Base-by-base conservation (phyloP, 768 basidiomycete genomes). In the Collybiopsis confluens region DNA sequence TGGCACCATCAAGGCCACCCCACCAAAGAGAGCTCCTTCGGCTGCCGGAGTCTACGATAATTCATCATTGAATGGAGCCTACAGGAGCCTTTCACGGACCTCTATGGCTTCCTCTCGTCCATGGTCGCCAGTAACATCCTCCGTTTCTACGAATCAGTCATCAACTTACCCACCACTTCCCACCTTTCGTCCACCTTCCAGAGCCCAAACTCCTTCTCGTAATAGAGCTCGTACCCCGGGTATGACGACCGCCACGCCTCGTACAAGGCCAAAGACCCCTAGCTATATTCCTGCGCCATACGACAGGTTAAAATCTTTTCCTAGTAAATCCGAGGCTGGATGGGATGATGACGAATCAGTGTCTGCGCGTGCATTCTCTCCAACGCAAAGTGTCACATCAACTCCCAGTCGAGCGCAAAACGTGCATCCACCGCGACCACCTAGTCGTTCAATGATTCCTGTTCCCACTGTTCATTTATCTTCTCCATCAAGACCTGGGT, bases 391-490 rank as follows among this genome's bases (percentile, higher is more conserved):
- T 56, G 80, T 80, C 11, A 65, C 69, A 2, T 76, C 80, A 23
- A 75, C 73, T 18, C 62, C 72, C 15, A 76, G 74, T 47, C 73
- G 20, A 78, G 81, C 1, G 72, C 63, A 45, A 70, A 58, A 65
- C 42, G 60, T 66, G 13, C 85, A 83, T 62, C 81, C 82, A 26
- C 79, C 83, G 10, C 78, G 90, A 30, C 90, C 90, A 26, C 88
- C 90, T 1, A 90, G 90, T 62, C 80, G 87, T 51, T 92, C 91
- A 4, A 86, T 82, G 81, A 90, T 92, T 53, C 90, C 90, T 20
- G 77, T 90, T 23, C 90, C 90, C 7, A 84, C 78, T 58, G 73
- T 91, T 2, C 85, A 87, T 52, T 69, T 89, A 37, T 81, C 81
- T 2, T 79, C 83, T 4, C 80, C 83, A 8, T 90, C 88, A 18